A percentile compares a stretch with the other conserved stretches of the same genome.
Evolutionary conservation across 768 basidiomycete genomes (phyloP).

Genomic region (Stropharia rugosoannulata): DNA sequence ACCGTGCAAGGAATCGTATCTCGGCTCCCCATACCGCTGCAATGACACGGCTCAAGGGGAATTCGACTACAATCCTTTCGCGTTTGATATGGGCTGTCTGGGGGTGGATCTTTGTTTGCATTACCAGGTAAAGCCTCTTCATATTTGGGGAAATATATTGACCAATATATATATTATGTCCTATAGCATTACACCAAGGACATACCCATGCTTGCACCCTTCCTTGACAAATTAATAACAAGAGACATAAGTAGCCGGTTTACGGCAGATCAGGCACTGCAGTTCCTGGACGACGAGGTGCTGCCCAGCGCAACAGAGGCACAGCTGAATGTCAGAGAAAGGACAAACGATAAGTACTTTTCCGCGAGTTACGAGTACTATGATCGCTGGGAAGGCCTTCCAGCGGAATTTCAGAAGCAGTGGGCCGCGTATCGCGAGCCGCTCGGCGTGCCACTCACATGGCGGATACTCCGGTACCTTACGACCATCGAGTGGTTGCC

Average conservation of each 20-base stretch:
- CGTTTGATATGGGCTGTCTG: conserved; percentile 22
- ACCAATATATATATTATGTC: not conserved
- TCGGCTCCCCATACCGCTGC: conserved; percentile 1
- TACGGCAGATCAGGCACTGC: too few species aligned
- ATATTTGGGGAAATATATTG: not conserved
- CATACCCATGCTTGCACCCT: too few species aligned
- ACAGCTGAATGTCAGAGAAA: too few species aligned
- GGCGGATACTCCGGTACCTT: too few species aligned
- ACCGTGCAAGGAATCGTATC: conserved; percentile 10
- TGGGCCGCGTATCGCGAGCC: conserved; percentile 5
- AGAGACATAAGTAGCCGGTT: too few species aligned
- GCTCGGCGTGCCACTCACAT: not conserved
- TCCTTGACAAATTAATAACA: too few species aligned
- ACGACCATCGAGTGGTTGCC: too few species aligned
- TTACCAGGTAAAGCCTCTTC: conserved; percentile 13
- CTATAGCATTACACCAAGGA: too few species aligned
- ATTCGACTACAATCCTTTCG: conserved; percentile 26
- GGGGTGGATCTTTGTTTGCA: conserved; percentile 9
- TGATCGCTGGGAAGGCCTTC: conserved; percentile 3
- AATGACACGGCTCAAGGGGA: conserved; percentile 21
- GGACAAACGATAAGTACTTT: too few species aligned
- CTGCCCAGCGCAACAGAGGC: too few species aligned
- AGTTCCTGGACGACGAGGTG: too few species aligned
- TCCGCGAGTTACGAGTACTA: too few species aligned
- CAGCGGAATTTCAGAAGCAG: not conserved